Percentiles rank a stretch among this genome's conserved stretches.
Evolutionary conservation across 257 asterid species (phyloP).

Genomic region (Ehretia macrophylla): DNA sequence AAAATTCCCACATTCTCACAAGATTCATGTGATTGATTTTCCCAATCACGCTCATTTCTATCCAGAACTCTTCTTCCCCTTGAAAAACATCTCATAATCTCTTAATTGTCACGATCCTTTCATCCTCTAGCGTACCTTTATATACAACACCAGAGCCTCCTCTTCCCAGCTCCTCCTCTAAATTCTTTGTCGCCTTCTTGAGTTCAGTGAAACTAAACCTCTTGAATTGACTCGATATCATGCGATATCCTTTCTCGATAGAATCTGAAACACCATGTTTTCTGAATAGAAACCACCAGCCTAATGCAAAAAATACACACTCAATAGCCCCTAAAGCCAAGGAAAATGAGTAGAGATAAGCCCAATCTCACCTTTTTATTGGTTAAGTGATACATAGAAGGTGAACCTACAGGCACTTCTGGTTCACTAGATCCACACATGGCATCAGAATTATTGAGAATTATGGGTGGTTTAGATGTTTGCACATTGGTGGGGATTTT

Average conservation of each 20-base stretch:
- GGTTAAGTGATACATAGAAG: conserved; percentile 12
- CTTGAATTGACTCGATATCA: conserved; percentile 26
- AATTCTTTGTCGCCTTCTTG: conserved; percentile 27
- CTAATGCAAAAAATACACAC: conserved; percentile 14
- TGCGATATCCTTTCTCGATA: conserved; percentile 27
- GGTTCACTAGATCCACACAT: conserved; percentile 8
- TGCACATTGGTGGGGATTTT: conserved; percentile 40
- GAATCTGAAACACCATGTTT: conserved; percentile 21
- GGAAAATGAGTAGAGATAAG: conserved; percentile 23
- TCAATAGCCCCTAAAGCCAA: conserved; percentile 24
- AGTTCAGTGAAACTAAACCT: conserved; percentile 28
- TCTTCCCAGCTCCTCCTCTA: conserved; percentile 33
- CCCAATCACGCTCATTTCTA: conserved; percentile 31
- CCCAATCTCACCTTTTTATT: conserved; percentile 23
- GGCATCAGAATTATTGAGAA: conserved; percentile 22
- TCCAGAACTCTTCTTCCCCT: conserved; percentile 31
- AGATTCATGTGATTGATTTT: conserved; percentile 36
- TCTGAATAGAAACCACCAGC: conserved; percentile 29
- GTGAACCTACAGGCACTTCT: conserved; percentile 9
- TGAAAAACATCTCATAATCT: conserved; percentile 24
- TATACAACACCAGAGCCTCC: conserved; percentile 34
- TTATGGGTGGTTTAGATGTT: conserved; percentile 21
- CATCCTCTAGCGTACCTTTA: conserved; percentile 26
- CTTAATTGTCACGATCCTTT: conserved; percentile 25
- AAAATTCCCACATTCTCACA: conserved; percentile 44